phyloP scores from a whole-genome alignment of 192 early-diverging fungal species.

The Coemansia sp. region DNA sequence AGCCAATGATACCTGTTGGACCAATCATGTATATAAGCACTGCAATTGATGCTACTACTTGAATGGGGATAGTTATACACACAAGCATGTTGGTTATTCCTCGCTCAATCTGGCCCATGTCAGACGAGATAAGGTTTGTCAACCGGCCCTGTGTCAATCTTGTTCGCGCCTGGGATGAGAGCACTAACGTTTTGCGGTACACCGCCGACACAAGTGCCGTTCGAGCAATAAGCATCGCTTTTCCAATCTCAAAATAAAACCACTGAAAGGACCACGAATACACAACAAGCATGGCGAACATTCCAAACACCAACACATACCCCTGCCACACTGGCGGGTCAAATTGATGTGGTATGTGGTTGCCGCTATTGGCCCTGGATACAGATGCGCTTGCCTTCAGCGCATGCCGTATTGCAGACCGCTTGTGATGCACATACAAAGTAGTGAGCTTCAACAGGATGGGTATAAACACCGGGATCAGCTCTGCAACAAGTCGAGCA shows the following conservation, averaged over 20 bases:
- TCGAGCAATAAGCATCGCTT: slow-evolving; percentile 31
- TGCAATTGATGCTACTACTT: slow-evolving; percentile 32
- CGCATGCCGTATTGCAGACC: slow-evolving; percentile 17
- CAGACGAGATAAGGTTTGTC: slow-evolving; percentile 39
- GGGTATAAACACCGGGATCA: slow-evolving; percentile 39
- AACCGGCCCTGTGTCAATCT: slow-evolving; percentile 30
- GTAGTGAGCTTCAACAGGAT: slow-evolving; percentile 38
- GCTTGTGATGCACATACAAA: slow-evolving; percentile 39
- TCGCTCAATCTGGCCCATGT: slow-evolving; percentile 48
- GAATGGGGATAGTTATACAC: slow-evolving; percentile 37
- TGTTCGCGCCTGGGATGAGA: slow-evolving; percentile 47
- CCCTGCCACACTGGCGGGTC: slow-evolving; percentile 49
- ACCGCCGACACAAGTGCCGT: slow-evolving; percentile 53
- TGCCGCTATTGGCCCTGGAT: not conserved
- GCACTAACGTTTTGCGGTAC: slow-evolving; percentile 57
- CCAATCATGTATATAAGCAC: slow-evolving; percentile 43
- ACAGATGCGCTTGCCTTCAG: not conserved
- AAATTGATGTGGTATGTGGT: not conserved
- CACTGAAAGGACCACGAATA: slow-evolving; percentile 53
- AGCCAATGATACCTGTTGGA: slow-evolving; percentile 26
- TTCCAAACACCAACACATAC: slow-evolving; percentile 34
- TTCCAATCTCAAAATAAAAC: slow-evolving; percentile 44
- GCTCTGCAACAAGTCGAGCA: slow-evolving; percentile 33
- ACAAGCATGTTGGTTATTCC: slow-evolving; percentile 34
- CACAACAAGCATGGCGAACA: slow-evolving; percentile 43